These are phyloP conservation scores for Conoideocrella luteorostrata DNA, from an alignment of 2,329 filamentous ascomycete species.

Conservation along the genomic window DNA sequence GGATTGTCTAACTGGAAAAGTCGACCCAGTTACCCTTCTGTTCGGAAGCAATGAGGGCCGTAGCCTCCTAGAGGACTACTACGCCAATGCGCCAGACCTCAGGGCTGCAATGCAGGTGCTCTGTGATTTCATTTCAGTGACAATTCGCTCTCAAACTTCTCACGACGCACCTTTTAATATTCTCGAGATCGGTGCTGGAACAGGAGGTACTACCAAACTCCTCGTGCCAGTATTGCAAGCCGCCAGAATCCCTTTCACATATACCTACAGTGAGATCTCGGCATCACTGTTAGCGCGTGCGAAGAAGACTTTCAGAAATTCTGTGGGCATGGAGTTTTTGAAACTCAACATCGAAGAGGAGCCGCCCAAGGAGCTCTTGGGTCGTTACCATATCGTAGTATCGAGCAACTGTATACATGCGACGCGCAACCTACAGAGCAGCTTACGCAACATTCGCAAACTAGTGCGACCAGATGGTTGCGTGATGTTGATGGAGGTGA, in stretches of 20 bases:
- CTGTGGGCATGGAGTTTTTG: slow-evolving; percentile 18
- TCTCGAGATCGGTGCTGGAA: slow-evolving; percentile 37
- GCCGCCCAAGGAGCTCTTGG: slow-evolving; percentile 9
- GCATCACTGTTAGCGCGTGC: slow-evolving; percentile 22
- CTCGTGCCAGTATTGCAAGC: slow-evolving; percentile 21
- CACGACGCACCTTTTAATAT: too few species aligned
- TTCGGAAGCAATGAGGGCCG: slow-evolving; percentile 26
- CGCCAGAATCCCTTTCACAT: slow-evolving; percentile 22
- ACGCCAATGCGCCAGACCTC: slow-evolving; percentile 25
- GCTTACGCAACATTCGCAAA: slow-evolving; percentile 14
- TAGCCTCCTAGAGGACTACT: slow-evolving; percentile 31
- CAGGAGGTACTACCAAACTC: slow-evolving; percentile 27
- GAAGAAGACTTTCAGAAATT: slow-evolving; percentile 16
- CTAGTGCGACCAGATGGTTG: slow-evolving; percentile 23
- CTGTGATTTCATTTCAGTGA: slow-evolving; percentile 4
- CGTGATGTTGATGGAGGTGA: slow-evolving; percentile 25
- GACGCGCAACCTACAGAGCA: slow-evolving; percentile 17
- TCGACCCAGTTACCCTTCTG: slow-evolving; percentile 30
- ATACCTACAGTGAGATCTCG: slow-evolving; percentile 39
- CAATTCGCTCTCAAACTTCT: slow-evolving; percentile 12
- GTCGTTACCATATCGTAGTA: slow-evolving; percentile 24
- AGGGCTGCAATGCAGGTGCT: too few species aligned
- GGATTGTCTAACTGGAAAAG: slow-evolving; percentile 28
- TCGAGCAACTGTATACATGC: slow-evolving; percentile 32
- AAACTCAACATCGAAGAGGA: slow-evolving; percentile 24